Evolutionary conservation across 768 basidiomycete species (phyloP), one percentile per base, ranked within the genome.

Genomic region (Nidularia pulvinata): DNA sequence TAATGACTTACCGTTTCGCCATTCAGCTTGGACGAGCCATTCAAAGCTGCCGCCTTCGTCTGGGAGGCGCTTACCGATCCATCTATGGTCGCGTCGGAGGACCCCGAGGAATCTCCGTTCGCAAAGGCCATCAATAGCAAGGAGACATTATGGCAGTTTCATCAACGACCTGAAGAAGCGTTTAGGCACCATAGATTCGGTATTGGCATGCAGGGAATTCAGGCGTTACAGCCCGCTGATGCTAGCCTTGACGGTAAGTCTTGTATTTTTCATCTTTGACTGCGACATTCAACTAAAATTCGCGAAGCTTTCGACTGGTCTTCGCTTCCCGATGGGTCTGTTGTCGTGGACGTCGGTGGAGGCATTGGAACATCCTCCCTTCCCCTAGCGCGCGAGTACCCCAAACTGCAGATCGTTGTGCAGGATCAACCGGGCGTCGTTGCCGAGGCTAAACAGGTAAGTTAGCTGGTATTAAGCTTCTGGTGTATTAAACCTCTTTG

Each of bases 391-490:
- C 54, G 57, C 10, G 54, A 53, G 13, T 61, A 59, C 50, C 64
- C 68, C 1, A 32, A 48, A 16, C 55, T 75, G 55, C 65, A 71
- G 30, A 67, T 82, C 54, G 61, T 82, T 13, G 66, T 83, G 7
- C 82, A 83, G 55, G 82, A 83, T 56, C 66, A 71, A 25, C 67
- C 70, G 7, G 71, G 69, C 6, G 78, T 80, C 7, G 72, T 74
- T 22, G 61, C 64, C 10, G 69, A 80, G n/a, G 80, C 72, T 1
- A 48, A 57, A 45, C 32, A 75, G 60, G 76, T 76, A 39, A 19
- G 49, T 14, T 32, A n/a, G 19, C 10, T 16, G 37, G 16, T 39
- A 39, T 1, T 39, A 16, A 39, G 37, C 37, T 10, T 10, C 37
- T 10, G 16, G 37, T 39, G 37, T 39, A 10, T 39, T 39, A 39